Evolutionary conservation across 768 basidiomycete species (phyloP), one percentile per base, ranked within the genome.

Genomic region (Lentinula sp.): DNA sequence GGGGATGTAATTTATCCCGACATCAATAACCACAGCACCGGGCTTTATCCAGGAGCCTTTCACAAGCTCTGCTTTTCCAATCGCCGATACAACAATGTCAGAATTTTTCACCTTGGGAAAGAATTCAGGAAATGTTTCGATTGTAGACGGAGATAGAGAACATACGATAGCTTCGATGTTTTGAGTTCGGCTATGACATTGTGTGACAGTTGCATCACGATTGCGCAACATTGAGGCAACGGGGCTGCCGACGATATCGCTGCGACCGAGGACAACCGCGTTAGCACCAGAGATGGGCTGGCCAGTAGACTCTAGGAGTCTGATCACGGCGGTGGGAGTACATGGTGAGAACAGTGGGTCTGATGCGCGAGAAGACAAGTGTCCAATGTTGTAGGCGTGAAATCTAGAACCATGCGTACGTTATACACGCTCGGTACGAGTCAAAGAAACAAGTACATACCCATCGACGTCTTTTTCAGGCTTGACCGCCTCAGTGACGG

Each of bases 381-480:
- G 90, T 15, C 97, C 96, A 63, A 98, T 97, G 74, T 98, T 99
- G 75, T 96, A 95, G 4, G 96, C 94, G 76, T 98, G 94, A 80
- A 99, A 99, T 31, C 96, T 95, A 64, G 13, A 56, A 39, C 11
- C 32, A 5, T 10, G 57, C 16, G 7, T 45, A 16, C 23, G 31
- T 57, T 40, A 45, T 57, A 51, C n/a, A 37, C 15, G 13, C 7
- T 18, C 15, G 21, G 28, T 34, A 32, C 16, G 40, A 50, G 23
- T 37, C 16, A 18, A 10, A 55, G 56, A 18, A 48, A 61, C 57
- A 54, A 50, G 43, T 52, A 73, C 81, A 60, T 67, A 95, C 93
- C 95, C 97, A 73, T 99, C 97, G 62, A 99, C 89, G 67, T 99
- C 97, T 76, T 99, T 99, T 71, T 88, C 84, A 16, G 94, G 93